Evolutionary conservation across 2,329 filamentous ascomycete species (phyloP), one percentile per base, ranked within the genome.

Genomic region (Mollisia scopiformis): DNA sequence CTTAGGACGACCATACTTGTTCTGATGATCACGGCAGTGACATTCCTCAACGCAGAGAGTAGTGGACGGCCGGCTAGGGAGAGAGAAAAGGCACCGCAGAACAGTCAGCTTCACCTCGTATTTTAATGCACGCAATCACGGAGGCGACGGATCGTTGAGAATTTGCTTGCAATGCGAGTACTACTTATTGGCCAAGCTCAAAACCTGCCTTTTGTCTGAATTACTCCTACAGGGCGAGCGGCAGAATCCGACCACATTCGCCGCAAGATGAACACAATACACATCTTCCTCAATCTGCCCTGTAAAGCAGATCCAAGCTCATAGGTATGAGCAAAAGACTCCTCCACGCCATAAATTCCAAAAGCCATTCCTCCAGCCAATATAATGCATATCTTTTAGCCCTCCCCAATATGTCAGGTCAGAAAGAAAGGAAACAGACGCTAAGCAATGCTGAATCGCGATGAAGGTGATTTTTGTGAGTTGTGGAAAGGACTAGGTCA

Each of bases 371-470:
- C 43, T 50, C 46, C 33, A 51, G 16, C 23, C 23, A 58, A 16
- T 35, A n/a, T 16, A 47, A 35, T 21, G 52, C 37, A 46, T 31
- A 58, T 55, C 55, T 49, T 52, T 37, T 55, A 37, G 31, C 28
- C 53, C 51, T 21, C 19, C 47, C 16, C 41, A 27, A 43, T 23
- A 37, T 51, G 49, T 49, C 46, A 57, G 41, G 46, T 21, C 31
- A 56, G 10, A 61, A 58, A 57, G 39, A 63, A 60, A 51, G 53
- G 52, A 54, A 61, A 64, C 37, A 13, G 53, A 60, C 61, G 59
- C 60, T 62, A 50, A 55, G 53, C 56, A 58, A 66, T 69, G 66
- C 63, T 27, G 61, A 62, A 62, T 27, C 30, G 55, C 60, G 58
- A 62, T n/a, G 47, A 55, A 23, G 27, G 49, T 58, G 39, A 64